phyloP scores from a whole-genome alignment of 805 yeast genomes.

The Zygotorulaspora sp. region DNA sequence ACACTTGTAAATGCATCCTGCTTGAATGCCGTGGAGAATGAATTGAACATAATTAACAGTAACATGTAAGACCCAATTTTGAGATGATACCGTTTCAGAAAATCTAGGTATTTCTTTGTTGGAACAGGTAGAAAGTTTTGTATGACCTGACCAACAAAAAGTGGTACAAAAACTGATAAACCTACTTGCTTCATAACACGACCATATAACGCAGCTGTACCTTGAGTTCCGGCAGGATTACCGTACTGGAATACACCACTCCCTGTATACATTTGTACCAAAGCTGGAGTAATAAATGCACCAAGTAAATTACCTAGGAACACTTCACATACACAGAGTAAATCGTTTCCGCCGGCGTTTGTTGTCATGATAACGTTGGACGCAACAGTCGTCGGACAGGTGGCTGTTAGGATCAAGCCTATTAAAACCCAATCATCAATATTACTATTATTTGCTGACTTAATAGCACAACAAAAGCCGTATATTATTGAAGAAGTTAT shows the following conservation, averaged over 20 bases:
- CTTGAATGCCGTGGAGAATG: constrained; percentile 83
- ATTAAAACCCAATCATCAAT: constrained; percentile 75
- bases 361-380: constrained; percentile 92
- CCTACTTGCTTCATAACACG: constrained; percentile 88
- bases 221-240: constrained; percentile 61
- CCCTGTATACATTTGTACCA: constrained; percentile 63
- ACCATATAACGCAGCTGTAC: constrained; percentile 54
- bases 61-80: constrained; percentile 81
- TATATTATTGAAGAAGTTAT: constrained; percentile 66
- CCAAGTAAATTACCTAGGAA: constrained; percentile 81
- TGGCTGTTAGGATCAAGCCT: constrained; percentile 76
- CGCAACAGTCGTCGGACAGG: constrained; percentile 89
- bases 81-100: constrained; percentile 25
- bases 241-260: constrained; percentile 65
- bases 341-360: constrained; percentile 77
- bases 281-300: constrained; percentile 82
- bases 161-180: constrained; percentile 73
- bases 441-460: constrained; percentile 48
- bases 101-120: constrained; percentile 20
- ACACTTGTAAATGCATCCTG: constrained; percentile 73
- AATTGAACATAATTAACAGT: constrained; percentile 67
- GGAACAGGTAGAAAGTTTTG: constrained; percentile 64
- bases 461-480: constrained; percentile 68
- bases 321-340: constrained; percentile 77
- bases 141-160: constrained; percentile 81